Base-by-base conservation (phyloP, 106 monocot species). In the Agapanthus africanus region DNA sequence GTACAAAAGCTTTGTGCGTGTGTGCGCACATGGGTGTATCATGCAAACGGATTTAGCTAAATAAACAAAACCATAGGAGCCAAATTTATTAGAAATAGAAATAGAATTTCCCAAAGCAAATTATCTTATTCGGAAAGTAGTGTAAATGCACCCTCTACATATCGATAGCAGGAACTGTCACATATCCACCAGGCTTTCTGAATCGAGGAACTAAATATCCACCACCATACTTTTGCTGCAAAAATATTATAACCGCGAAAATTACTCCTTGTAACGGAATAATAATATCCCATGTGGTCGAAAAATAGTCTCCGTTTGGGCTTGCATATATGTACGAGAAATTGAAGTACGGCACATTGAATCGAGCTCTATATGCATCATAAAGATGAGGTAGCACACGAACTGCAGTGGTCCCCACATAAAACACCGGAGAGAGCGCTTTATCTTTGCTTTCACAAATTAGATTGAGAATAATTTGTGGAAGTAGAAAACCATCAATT, bases 331-430 rank as follows among this genome's bases (percentile, higher is more conserved):
- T 70, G 32, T 86, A 87, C 21, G 77, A 78, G 23, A 79, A 79
- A 23, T 31, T 49, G 16, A 77, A 34, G 41, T 40, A 32, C 41
- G 85, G 72, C 18, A 70, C 26, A 66, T 77, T 77, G 27, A 74
- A 39, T n/a, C 40, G 54, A 41, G 75, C 51, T 67, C 86, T 77
- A 65, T 81, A 93, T 18, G 68, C 69, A 81, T 93, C 84, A 59
- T 93, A 93, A 22, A 78, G 34, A 71, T 93, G 93, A 54, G 89
- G 93, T 57, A 89, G 54, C 37, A 77, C 79, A n/a, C 93, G 71
- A 40, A 83, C 70, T 63, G 78, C 21, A 25, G 86, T 86, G 7
- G 50, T 86, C 61, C 93, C 93, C 27, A 89, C 13, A 31, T 86
- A 93, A 35, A 88, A 93, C 19, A 72, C 28, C 50, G 57, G 75